A percentile compares a stretch with the other conserved stretches of the same genome.
phyloP scores from a whole-genome alignment of 2,329 filamentous ascomycete species.

The Verruconis gallopava region DNA sequence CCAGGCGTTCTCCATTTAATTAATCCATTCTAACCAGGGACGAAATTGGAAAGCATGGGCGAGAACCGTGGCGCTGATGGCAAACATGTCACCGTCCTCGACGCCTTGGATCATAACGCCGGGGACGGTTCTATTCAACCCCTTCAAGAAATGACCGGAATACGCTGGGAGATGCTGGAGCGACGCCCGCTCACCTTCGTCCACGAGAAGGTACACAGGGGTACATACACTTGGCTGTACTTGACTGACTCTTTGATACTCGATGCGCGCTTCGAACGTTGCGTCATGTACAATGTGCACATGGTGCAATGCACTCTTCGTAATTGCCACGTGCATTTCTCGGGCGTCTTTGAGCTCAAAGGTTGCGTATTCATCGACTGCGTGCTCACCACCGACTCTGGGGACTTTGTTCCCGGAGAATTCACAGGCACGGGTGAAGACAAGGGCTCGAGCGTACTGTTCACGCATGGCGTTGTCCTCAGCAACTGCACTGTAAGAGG shows the following conservation, averaged over 20 bases:
- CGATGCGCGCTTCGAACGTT: not conserved
- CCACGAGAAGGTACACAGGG: too few relatives aligned
- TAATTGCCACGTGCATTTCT: not conserved
- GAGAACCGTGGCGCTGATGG: too few relatives aligned
- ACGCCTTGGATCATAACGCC: too few relatives aligned
- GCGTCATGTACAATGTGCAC: not conserved
- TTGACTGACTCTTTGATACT: not conserved
- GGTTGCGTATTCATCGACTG: constrained; percentile 1
- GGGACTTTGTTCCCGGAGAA: not conserved
- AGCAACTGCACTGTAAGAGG: not conserved
- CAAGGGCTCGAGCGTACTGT: not conserved
- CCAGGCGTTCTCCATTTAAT: too few relatives aligned
- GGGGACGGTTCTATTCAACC: too few relatives aligned
- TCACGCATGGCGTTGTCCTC: not conserved
- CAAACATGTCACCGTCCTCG: too few relatives aligned
- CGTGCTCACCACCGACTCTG: not conserved
- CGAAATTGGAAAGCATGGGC: too few relatives aligned
- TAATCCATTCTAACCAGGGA: too few relatives aligned
- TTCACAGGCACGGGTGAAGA: not conserved
- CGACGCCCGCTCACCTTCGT: too few relatives aligned
- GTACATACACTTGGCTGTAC: too few relatives aligned
- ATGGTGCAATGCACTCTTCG: not conserved
- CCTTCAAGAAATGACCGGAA: too few relatives aligned
- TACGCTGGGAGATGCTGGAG: too few relatives aligned
- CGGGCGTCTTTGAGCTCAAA: not conserved